A percentile compares a stretch with the other conserved stretches of the same genome.
Evolutionary conservation across 2,329 filamentous ascomycete species (phyloP).

Genomic region (Ophiostoma sp.): DNA sequence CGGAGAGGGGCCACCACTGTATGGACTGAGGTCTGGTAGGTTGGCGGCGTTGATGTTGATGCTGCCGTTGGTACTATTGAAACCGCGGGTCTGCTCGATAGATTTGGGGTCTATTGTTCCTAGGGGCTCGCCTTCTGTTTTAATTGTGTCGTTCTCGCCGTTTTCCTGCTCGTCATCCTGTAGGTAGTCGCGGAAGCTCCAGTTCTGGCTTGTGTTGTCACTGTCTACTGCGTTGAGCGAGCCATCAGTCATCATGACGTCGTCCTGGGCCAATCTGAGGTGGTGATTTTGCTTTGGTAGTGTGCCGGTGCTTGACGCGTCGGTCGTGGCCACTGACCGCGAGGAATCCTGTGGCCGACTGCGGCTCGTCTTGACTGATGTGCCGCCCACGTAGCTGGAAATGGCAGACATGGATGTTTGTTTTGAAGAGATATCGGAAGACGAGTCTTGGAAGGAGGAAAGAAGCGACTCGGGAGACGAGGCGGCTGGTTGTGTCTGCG

Average conservation of each 20-base stretch:
- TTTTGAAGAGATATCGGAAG: conserved; percentile 43
- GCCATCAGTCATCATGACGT: conserved; percentile 41
- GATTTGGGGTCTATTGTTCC: conserved; percentile 36
- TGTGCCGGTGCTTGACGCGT: not conserved
- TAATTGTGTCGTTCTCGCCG: conserved; percentile 29
- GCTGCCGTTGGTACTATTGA: not conserved
- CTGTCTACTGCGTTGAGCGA: conserved; percentile 31
- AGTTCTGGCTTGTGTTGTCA: conserved; percentile 33
- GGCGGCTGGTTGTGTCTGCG: conserved; percentile 19
- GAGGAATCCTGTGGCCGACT: conserved; percentile 31
- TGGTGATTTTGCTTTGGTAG: not conserved
- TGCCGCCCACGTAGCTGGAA: conserved; percentile 23
- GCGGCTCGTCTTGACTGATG: conserved; percentile 23
- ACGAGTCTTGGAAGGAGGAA: conserved; percentile 43
- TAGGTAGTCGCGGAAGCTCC: conserved; percentile 39
- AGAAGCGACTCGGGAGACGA: conserved; percentile 29
- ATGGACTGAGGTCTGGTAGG: conserved; percentile 23
- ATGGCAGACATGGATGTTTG: conserved; percentile 27
- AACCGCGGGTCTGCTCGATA: conserved; percentile 25
- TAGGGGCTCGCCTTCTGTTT: conserved; percentile 25
- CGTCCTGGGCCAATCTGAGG: conserved; percentile 28
- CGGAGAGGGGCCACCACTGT: conserved; percentile 25
- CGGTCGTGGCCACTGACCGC: not conserved
- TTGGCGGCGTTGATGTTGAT: not conserved
- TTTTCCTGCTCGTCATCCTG: conserved; percentile 40